phyloP scores from a whole-genome alignment of 2,329 filamentous ascomycete genomes.

The Venturia oleaginea region DNA sequence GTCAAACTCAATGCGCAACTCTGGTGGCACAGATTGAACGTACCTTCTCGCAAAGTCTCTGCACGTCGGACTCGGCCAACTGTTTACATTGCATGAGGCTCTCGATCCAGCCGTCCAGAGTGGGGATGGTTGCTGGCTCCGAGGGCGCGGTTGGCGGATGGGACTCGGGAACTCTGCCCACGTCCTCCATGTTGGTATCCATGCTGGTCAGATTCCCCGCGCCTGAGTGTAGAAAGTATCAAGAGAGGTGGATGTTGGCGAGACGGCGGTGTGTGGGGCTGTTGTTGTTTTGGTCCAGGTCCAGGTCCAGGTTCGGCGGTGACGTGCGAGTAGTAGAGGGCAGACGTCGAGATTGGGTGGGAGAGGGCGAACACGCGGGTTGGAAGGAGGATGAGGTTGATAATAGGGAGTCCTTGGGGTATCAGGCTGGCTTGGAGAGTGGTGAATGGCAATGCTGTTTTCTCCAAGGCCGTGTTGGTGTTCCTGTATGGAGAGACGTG shows the following conservation, averaged over 20 bases:
- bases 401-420: background rate
- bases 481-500: background rate
- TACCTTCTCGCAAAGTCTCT: constrained; percentile 96
- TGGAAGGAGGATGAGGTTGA: background rate
- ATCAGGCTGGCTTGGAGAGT: background rate
- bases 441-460: background rate
- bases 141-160: constrained; percentile 59
- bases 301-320: constrained; percentile 4
- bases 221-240: background rate
- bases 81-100: constrained; percentile 98
- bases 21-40: constrained; percentile 12
- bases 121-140: constrained; percentile 84
- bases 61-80: constrained; percentile 86
- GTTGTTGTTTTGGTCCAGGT: background rate
- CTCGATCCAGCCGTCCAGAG: constrained; percentile 97
- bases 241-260: background rate
- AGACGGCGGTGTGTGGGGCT: background rate
- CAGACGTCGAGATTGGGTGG: background rate
- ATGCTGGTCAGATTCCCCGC: constrained; percentile 37
- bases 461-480: background rate
- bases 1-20: constrained; percentile 11
- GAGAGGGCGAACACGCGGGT: background rate
- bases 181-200: constrained; percentile 99
- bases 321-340: background rate
- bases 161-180: constrained; percentile 72